phyloP scores from a whole-genome alignment of 768 basidiomycete genomes.

The Boletus rubroflammeus region DNA sequence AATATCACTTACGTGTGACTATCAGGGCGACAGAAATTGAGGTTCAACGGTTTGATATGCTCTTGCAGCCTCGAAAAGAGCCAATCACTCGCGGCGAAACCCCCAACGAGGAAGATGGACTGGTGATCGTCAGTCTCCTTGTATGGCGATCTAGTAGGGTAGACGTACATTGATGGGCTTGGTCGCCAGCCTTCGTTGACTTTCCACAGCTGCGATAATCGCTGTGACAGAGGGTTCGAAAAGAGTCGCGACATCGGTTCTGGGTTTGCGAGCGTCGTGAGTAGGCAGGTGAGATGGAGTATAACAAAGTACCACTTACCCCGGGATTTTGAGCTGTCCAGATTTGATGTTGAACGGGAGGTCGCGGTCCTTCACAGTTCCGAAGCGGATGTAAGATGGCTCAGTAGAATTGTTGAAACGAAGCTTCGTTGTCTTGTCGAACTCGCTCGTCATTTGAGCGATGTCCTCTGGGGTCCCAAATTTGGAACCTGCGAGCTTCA shows the following conservation, averaged over 20 bases:
- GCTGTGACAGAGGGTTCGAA: constrained; percentile 26
- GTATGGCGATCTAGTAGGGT: background rate
- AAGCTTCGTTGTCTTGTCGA: constrained; percentile 47
- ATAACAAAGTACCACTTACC: constrained; percentile 18
- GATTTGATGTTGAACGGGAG: constrained; percentile 37
- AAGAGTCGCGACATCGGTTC: constrained; percentile 29
- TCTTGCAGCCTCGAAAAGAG: constrained; percentile 33
- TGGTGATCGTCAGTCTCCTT: constrained; percentile 1
- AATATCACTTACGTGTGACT: constrained; percentile 42
- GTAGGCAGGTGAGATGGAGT: background rate
- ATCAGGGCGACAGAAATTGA: constrained; percentile 48
- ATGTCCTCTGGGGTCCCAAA: constrained; percentile 40
- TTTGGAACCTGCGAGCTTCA: constrained; percentile 37
- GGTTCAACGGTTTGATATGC: constrained; percentile 31
- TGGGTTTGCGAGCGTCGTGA: constrained; percentile 6
- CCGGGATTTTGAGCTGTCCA: constrained; percentile 44
- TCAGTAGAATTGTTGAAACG: constrained; percentile 39
- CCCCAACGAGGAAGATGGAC: constrained; percentile 43
- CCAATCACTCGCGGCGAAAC: constrained; percentile 44
- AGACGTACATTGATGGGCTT: constrained; percentile 25
- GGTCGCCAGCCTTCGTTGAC: constrained; percentile 17
- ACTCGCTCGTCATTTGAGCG: constrained; percentile 38
- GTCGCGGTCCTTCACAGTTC: constrained; percentile 42
- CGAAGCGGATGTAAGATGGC: constrained; percentile 47
- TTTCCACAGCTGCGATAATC: constrained; percentile 25